Evolutionary conservation across 2,329 filamentous ascomycete genomes (phyloP).

Genomic region (Alternaria ethzedia): DNA sequence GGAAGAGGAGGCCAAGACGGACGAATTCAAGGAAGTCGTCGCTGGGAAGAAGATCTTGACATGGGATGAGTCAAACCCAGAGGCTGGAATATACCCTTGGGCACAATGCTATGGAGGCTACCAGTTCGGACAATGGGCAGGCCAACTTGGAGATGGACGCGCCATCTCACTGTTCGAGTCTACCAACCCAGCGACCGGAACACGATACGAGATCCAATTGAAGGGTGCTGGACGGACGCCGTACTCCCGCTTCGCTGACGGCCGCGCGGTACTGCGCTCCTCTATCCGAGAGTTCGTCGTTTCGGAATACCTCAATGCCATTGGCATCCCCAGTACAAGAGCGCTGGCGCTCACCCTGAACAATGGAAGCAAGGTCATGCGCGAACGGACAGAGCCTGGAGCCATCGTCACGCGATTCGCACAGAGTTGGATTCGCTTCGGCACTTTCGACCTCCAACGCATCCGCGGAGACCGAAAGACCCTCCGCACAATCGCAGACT

Average conservation of each 20-base stretch:
- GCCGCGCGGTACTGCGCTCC: constrained; percentile 88
- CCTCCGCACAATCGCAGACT: constrained; percentile 77
- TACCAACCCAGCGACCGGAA: constrained; percentile 73
- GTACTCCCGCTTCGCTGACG: constrained; percentile 95
- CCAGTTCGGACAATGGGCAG: constrained; percentile 81
- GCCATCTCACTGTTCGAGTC: constrained; percentile 94
- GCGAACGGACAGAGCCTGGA: constrained; percentile 85
- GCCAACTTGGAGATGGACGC: constrained; percentile 91
- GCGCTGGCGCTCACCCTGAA: constrained; percentile 85
- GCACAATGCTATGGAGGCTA: constrained; percentile 94
- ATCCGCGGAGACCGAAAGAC: constrained; percentile 78
- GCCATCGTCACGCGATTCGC: constrained; percentile 94
- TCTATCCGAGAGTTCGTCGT: constrained; percentile 95
- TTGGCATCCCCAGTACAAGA: constrained; percentile 84
- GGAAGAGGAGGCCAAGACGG: constrained; percentile 69
- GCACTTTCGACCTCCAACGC: constrained; percentile 93
- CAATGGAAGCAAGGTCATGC: constrained; percentile 63
- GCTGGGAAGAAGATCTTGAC: constrained; percentile 84
- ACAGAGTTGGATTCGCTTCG: constrained; percentile 87
- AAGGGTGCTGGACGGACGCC: constrained; percentile 94
- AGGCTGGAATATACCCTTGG: constrained; percentile 84
- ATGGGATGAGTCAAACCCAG: constrained; percentile 66
- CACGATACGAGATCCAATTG: constrained; percentile 86
- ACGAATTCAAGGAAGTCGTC: constrained; percentile 78
- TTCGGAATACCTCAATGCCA: constrained; percentile 84